Evolutionary conservation across 768 basidiomycete genomes (phyloP), one percentile per base, ranked within the genome.

Genomic region (Panus rudis): DNA sequence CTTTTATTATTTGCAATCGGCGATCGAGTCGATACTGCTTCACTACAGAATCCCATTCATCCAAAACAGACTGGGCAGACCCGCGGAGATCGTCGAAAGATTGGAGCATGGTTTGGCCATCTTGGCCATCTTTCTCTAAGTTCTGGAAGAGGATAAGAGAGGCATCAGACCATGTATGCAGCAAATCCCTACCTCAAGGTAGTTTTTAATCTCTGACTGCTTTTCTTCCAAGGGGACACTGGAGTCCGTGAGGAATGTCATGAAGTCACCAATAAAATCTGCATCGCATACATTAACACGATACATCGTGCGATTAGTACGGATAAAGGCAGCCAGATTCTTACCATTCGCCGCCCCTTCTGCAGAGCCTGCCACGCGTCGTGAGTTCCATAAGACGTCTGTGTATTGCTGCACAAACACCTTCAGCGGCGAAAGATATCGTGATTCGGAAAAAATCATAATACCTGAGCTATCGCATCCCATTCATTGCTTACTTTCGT

Each of bases 331-430:
- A 8, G 6, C n/a, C 10, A 35, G 10, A 16, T 10, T 35, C 8
- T 8, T 35, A 35, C 33, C 33, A 16, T 17, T 35, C 33, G 33
- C 33, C 33, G 33, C 33, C 6, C n/a, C 33, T 17, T 35, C 33
- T 16, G 33, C 33, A 16, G n/a, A 16, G 16, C 33, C 33, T 8
- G 33, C 33, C 8, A 35, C 33, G 10, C 21, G 8, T 8, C 33
- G 33, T 6, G 33, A 35, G 8, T 35, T 17, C 33, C 33, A 35
- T 20, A 35, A 17, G 33, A 35, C n/a, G 10, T 35, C 8, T 7
- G 6, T 17, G 70, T 46, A 1, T 48, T 41, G n/a, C 60, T 58
- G 49, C 66, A 79, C 20, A 46, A 39, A 69, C 50, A 28, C 69
- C 69, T 25, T 59, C 56, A 2, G 8, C 6, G 21, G n/a, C 16